Conservation (phyloP, 192 early-diverging fungal genomes). For the Coemansia sp. region DNA sequence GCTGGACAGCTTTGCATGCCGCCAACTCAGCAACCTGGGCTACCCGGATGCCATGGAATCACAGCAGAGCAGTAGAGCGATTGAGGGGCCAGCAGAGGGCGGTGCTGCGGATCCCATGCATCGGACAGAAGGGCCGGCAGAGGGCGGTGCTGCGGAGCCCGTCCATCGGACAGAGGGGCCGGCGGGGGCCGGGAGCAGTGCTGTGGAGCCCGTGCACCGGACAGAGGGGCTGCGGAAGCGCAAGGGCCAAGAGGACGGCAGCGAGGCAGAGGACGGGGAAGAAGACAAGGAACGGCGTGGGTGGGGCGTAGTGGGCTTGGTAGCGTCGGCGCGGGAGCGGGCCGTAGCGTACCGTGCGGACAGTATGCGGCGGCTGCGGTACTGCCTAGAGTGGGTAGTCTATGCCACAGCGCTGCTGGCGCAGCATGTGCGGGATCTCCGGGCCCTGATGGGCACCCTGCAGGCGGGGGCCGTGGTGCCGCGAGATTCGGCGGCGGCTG, state of each 20-base stretch:
- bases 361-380: slow-evolving; percentile 76
- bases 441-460: slow-evolving; percentile 48
- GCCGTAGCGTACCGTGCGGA: slow-evolving; percentile 83
- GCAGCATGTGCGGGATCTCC: slow-evolving; percentile 60
- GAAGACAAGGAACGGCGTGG: neutral
- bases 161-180: slow-evolving; percentile 43
- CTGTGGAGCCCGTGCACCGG: too few relatives aligned
- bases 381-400: slow-evolving; percentile 84
- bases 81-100: neutral
- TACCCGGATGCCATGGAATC: slow-evolving; percentile 13
- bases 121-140: slow-evolving; percentile 4
- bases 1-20: slow-evolving; percentile 71
- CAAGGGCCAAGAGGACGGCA: neutral
- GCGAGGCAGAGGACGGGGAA: neutral
- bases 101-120: slow-evolving; percentile 14
- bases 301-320: slow-evolving; percentile 24
- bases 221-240: slow-evolving; percentile 18
- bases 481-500: slow-evolving; percentile 21
- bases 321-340: slow-evolving; percentile 40
- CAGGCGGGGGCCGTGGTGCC: slow-evolving; percentile 1
- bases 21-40: slow-evolving; percentile 60
- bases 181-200: neutral
- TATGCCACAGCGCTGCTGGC: slow-evolving; percentile 73
- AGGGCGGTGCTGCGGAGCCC: slow-evolving; percentile 1
- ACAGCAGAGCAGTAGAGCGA: too few relatives aligned